Percentiles rank a stretch among this genome's conserved stretches.
Conservation (phyloP, 1,284 basidiomycete genomes). For the Austroboletus olivaceoglutinosus region DNA sequence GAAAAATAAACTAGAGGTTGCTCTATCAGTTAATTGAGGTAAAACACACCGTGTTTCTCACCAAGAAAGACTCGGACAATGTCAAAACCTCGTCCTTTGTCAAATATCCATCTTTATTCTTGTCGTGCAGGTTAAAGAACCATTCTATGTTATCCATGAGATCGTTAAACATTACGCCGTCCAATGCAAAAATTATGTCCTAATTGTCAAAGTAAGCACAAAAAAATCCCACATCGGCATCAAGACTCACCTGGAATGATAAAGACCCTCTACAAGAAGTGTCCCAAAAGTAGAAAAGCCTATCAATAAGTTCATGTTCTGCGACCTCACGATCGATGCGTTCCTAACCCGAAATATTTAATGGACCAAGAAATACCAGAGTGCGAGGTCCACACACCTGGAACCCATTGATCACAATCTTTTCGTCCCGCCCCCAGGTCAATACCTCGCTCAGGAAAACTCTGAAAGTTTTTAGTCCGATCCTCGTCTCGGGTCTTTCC, state of each 20-base stretch:
- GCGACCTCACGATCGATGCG: constrained; percentile 76
- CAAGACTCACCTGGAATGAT: constrained; percentile 67
- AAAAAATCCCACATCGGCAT: background rate
- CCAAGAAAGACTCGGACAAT: constrained; percentile 90
- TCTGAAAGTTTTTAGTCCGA: constrained; percentile 85
- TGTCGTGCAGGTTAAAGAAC: constrained; percentile 97
- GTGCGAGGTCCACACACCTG: constrained; percentile 50
- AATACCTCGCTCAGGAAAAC: constrained; percentile 91
- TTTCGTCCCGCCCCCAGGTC: constrained; percentile 96
- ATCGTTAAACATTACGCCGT: constrained; percentile 93
- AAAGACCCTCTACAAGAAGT: constrained; percentile 74
- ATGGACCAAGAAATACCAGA: constrained; percentile 4
- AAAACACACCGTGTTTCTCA: constrained; percentile 39
- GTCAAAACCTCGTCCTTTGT: constrained; percentile 97
- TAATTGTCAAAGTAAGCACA: constrained; percentile 34
- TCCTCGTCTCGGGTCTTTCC: constrained; percentile 86
- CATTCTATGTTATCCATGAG: constrained; percentile 98
- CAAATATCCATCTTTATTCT: constrained; percentile 91
- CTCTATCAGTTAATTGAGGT: background rate
- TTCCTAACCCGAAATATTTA: constrained; percentile 48
- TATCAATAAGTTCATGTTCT: constrained; percentile 80
- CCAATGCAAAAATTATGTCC: constrained; percentile 89
- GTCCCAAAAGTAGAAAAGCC: constrained; percentile 93
- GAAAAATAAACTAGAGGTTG: constrained; percentile 84
- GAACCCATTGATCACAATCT: constrained; percentile 89